These are phyloP conservation scores for Vigna mungo DNA, from an alignment of 306 rosid species.

Conservation along the genomic window DNA sequence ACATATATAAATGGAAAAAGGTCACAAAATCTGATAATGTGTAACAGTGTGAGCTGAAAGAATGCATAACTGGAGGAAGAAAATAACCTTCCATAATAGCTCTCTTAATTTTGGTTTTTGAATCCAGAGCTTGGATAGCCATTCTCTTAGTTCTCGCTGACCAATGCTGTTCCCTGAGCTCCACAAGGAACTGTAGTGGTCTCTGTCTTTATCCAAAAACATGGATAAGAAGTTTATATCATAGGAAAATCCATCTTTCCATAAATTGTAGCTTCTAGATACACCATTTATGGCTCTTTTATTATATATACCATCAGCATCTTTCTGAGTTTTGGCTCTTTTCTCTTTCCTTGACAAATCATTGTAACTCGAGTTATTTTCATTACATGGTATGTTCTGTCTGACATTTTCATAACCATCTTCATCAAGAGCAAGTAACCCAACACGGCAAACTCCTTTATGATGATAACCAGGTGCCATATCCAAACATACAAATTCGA, in stretches of 20 bases:
- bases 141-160: conserved; percentile 93
- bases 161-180: conserved; percentile 92
- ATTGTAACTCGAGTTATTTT: conserved; percentile 46
- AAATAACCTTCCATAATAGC: conserved; percentile 85
- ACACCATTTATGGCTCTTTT: conserved; percentile 48
- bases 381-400: conserved; percentile 46
- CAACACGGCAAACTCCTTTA: conserved; percentile 97
- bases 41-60: conserved; percentile 19
- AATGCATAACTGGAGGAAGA: conserved; percentile 30
- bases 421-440: conserved; percentile 87
- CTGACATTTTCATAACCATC: conserved; percentile 58
- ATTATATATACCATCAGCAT: conserved; percentile 52
- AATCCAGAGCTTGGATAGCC: conserved; percentile 91
- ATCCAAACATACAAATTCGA: conserved; percentile 94
- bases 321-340: conserved; percentile 63
- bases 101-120: conserved; percentile 80
- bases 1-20: conserved; percentile 39
- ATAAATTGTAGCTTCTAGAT: conserved; percentile 60
- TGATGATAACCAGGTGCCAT: conserved; percentile 98
- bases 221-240: conserved; percentile 77
- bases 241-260: conserved; percentile 83
- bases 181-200: conserved; percentile 88
- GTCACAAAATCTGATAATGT: conserved; percentile 39
- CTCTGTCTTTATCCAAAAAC: conserved; percentile 87
- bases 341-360: conserved; percentile 73